A percentile compares a stretch with the other conserved stretches of the same genome.
These are phyloP conservation scores for Lipomyces starkeyi DNA, from an alignment of 805 yeast species.

Conservation along the genomic window DNA sequence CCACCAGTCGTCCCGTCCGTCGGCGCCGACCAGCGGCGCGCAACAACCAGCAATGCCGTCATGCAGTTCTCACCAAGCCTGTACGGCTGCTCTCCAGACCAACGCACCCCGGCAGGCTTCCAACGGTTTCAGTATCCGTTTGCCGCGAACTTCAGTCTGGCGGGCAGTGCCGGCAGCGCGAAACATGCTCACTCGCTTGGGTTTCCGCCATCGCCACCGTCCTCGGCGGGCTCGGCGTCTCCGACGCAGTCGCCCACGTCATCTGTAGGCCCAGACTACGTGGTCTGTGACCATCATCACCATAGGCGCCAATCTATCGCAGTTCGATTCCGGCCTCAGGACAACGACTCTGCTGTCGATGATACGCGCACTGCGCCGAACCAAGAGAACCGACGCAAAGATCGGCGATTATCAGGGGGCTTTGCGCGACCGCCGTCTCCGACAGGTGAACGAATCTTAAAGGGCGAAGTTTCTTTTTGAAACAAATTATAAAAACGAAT, in stretches of 20 bases:
- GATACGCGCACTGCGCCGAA: slow-evolving; percentile 19
- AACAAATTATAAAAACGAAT: background rate
- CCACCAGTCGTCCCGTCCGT: background rate
- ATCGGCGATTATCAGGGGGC: slow-evolving; percentile 26
- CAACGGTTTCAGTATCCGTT: slow-evolving; percentile 3
- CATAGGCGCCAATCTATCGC: slow-evolving; percentile 43
- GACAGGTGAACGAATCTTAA: slow-evolving; percentile 46
- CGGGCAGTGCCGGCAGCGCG: background rate
- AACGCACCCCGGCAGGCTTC: slow-evolving; percentile 25
- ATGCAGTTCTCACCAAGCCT: slow-evolving; percentile 22
- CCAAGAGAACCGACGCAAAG: slow-evolving; percentile 2
- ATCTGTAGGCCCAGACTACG: slow-evolving; percentile 8
- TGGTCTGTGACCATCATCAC: slow-evolving; percentile 41
- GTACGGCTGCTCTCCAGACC: slow-evolving; percentile 31
- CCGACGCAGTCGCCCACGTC: background rate
- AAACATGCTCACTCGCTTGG: background rate
- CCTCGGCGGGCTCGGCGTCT: slow-evolving; percentile 2
- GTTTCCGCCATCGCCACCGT: slow-evolving; percentile 9
- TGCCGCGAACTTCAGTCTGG: background rate
- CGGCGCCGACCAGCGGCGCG: slow-evolving; percentile 10
- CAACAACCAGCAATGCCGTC: slow-evolving; percentile 5
- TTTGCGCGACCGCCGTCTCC: slow-evolving; percentile 45
- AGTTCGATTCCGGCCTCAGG: slow-evolving; percentile 39
- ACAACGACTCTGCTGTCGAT: slow-evolving; percentile 10
- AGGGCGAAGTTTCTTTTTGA: slow-evolving; percentile 44